Evolutionary conservation across 768 basidiomycete species (phyloP), one percentile per base, ranked within the genome.

Genomic region (Boletus eberwhitei): DNA sequence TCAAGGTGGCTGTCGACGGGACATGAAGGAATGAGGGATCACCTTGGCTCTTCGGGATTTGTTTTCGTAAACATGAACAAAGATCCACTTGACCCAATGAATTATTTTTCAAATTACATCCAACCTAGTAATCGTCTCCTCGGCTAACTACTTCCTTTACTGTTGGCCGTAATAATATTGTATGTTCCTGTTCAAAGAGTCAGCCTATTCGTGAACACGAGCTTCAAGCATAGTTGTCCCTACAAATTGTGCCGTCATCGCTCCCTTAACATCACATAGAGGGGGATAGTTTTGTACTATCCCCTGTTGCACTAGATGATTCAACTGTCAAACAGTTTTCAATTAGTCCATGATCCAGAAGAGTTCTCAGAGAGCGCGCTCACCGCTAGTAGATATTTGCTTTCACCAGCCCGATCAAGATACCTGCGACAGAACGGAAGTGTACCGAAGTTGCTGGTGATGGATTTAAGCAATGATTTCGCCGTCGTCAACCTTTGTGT

Each of bases 361-460:
- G 34, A 41, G 34, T 41, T 50, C 41, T 8, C 24, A 6, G 38
- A 6, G 38, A 48, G 24, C 7, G 8, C 21, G 74, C 82, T 55
- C 53, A 97, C 92, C 53, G 91, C 96, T 38, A 98, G 76, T 19
- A 98, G 75, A 70, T 99, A 96, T 71, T 88, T 93, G 75, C 83
- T 92, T 75, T 98, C 94, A 14, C 97, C 97, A 5, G 78, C 75
- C 24, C 95, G 85, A 65, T 98, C 97, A 19, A 99, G 82, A 71
- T 99, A 99, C 57, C 97, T 80, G 62, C 95, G 83, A 71, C 96
- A 98, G 73, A 91, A 99, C 4, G 97, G 95, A 56, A 98, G 73
- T 12, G 96, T 96, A 29, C 93, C 95, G 68, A 99, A 99, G 71
- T 90, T 88, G 70, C 82, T 88, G 65, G 90, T 88, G 71, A 99